Evolutionary conservation across 2,329 filamentous ascomycete species (phyloP).

Genomic region (Pseudogymnoascus destructans): DNA sequence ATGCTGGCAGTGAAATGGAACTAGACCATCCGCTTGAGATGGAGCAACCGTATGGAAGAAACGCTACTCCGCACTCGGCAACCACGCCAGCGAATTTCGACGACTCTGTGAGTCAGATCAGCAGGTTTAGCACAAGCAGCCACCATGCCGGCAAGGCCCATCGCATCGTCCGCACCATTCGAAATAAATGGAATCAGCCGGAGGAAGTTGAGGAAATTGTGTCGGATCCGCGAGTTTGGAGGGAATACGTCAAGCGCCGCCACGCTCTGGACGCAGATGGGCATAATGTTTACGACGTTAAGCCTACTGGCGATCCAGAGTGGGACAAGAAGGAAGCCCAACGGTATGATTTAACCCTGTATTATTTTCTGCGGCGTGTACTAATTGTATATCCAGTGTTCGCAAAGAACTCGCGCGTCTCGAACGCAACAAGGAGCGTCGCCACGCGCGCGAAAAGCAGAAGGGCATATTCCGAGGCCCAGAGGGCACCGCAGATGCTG

Average conservation of each 20-base stretch:
- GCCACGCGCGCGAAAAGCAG: constrained; percentile 79
- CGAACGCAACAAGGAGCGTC: constrained; percentile 80
- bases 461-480: constrained; percentile 42
- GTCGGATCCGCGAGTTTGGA: constrained; percentile 74
- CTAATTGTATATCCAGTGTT: constrained; percentile 36
- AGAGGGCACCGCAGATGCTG: constrained; percentile 21
- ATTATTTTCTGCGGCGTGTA: constrained; percentile 12
- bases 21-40: constrained; percentile 34
- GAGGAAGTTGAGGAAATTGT: constrained; percentile 47
- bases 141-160: constrained; percentile 55
- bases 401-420: constrained; percentile 69
- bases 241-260: constrained; percentile 72
- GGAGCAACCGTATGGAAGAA: constrained; percentile 36
- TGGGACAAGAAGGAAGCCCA: constrained; percentile 48
- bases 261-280: constrained; percentile 24
- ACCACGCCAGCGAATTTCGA: constrained; percentile 50
- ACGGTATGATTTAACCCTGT: constrained; percentile 31
- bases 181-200: constrained; percentile 51
- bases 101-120: constrained; percentile 70
- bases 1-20: constrained; percentile 42
- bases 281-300: constrained; percentile 42
- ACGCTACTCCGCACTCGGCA: constrained; percentile 53
- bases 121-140: constrained; percentile 54
- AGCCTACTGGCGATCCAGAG: constrained; percentile 54
- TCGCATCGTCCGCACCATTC: constrained; percentile 58